phyloP scores from a whole-genome alignment of 2,329 filamentous ascomycete genomes.

The Sarocladium strictum region DNA sequence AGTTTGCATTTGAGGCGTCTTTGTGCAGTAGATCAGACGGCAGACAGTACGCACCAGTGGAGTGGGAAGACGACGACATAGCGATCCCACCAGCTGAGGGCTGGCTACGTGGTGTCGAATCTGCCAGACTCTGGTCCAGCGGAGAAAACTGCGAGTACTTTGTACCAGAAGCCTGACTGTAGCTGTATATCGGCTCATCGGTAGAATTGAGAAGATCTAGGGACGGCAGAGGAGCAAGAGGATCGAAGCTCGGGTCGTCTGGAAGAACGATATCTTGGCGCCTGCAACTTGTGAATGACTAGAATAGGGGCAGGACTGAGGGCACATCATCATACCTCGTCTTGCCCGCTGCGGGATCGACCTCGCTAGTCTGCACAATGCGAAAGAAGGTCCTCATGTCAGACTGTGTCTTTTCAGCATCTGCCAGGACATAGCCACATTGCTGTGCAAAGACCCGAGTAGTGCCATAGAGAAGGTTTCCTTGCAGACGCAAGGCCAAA shows the following conservation, averaged over 20 bases:
- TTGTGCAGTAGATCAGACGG: slow-evolving; percentile 27
- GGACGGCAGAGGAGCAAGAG: slow-evolving; percentile 23
- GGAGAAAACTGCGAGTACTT: slow-evolving; percentile 38
- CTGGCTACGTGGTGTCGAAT: neutral
- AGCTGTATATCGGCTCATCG: slow-evolving; percentile 24
- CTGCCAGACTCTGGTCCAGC: slow-evolving; percentile 22
- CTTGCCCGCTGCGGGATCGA: slow-evolving; percentile 67
- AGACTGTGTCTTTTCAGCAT: slow-evolving; percentile 69
- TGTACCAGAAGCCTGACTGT: slow-evolving; percentile 30
- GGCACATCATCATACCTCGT: slow-evolving; percentile 49
- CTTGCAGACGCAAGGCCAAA: slow-evolving; percentile 83
- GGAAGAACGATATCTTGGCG: slow-evolving; percentile 68
- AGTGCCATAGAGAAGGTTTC: slow-evolving; percentile 80
- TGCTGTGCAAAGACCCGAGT: slow-evolving; percentile 83
- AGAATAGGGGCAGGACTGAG: neutral
- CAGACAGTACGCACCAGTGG: slow-evolving; percentile 25
- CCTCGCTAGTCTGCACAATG: slow-evolving; percentile 43
- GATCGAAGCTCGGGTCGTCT: slow-evolving; percentile 73
- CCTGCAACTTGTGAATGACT: slow-evolving; percentile 36
- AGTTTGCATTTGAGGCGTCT: slow-evolving; percentile 23
- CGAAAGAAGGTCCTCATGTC: slow-evolving; percentile 65
- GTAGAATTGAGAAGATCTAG: slow-evolving; percentile 30
- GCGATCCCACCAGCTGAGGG: slow-evolving; percentile 23
- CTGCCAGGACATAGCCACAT: slow-evolving; percentile 76
- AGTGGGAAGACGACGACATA: slow-evolving; percentile 28